phyloP scores from a whole-genome alignment of 2,329 filamentous ascomycete species.

The Diaporthe sp. region DNA sequence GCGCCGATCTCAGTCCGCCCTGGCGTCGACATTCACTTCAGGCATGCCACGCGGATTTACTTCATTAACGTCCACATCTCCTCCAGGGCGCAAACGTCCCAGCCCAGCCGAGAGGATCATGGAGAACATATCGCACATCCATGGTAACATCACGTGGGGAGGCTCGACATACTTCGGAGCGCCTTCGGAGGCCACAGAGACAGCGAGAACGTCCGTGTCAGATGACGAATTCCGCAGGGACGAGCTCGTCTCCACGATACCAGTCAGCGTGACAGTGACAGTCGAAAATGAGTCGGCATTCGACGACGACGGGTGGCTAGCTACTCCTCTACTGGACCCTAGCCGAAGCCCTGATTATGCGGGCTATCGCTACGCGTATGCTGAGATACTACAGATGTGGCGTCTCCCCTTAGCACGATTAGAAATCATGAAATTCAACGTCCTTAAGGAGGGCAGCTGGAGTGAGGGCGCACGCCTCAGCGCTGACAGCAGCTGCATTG shows the following conservation, averaged over 20 bases:
- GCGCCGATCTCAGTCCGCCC: conserved; percentile 67
- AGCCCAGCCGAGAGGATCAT: conserved; percentile 75
- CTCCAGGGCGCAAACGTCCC: conserved; percentile 64
- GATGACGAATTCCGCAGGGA: conserved; percentile 67
- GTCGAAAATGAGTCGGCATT: conserved; percentile 76
- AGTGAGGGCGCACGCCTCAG: conserved; percentile 41
- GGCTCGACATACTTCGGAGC: conserved; percentile 59
- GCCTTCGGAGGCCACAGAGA: conserved; percentile 60
- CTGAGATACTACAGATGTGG: conserved; percentile 79
- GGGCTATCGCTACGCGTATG: conserved; percentile 75
- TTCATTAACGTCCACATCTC: conserved; percentile 57
- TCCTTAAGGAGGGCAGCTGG: conserved; percentile 64
- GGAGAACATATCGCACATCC: conserved; percentile 63
- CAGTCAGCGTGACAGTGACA: conserved; percentile 65
- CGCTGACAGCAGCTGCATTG: conserved; percentile 52
- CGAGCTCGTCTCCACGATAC: conserved; percentile 62
- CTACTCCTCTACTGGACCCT: conserved; percentile 69
- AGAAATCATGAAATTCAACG: conserved; percentile 79
- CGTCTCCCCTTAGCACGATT: conserved; percentile 72
- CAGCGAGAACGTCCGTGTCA: conserved; percentile 65
- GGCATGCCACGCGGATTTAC: conserved; percentile 65
- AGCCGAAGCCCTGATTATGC: conserved; percentile 64
- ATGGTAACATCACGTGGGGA: conserved; percentile 66
- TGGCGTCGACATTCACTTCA: conserved; percentile 69
- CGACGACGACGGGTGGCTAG: conserved; percentile 77